Evolutionary conservation across 805 yeast species (phyloP).

Genomic region (Wickerhamiella lipophila): DNA sequence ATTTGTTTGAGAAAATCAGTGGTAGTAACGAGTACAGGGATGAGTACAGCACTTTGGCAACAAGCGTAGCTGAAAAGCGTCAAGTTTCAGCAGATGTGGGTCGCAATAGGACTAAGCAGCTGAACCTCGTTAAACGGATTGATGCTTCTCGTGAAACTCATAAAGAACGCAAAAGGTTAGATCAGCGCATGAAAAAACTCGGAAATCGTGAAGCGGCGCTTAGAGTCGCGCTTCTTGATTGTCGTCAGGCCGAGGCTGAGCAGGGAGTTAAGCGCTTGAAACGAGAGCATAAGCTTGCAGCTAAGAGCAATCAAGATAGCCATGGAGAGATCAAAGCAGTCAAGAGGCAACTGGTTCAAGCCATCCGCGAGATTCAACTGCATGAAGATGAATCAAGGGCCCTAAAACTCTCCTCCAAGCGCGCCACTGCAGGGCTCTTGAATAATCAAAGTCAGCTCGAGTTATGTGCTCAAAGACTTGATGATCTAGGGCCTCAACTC

Average conservation of each 20-base stretch:
- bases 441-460: background rate
- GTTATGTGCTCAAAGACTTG: background rate
- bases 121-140: background rate
- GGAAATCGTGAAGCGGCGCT: background rate
- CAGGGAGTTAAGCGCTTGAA: background rate
- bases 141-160: background rate
- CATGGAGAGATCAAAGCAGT: constrained; percentile 12
- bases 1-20: constrained; percentile 65
- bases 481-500: constrained; percentile 3
- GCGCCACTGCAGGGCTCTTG: background rate
- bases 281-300: constrained; percentile 4
- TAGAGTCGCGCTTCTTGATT: background rate
- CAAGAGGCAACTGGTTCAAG: constrained; percentile 11
- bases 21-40: constrained; percentile 58
- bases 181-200: background rate
- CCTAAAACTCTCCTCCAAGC: background rate
- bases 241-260: background rate
- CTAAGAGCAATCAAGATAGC: constrained; percentile 7
- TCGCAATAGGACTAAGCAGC: background rate
- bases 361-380: background rate
- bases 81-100: background rate
- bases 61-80: constrained; percentile 31
- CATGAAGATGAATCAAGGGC: background rate
- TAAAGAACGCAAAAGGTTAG: background rate
- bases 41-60: constrained; percentile 55